Evolutionary conservation across 495 filamentous ascomycete genomes (phyloP).

Genomic region (Annulohypoxylon bovei): DNA sequence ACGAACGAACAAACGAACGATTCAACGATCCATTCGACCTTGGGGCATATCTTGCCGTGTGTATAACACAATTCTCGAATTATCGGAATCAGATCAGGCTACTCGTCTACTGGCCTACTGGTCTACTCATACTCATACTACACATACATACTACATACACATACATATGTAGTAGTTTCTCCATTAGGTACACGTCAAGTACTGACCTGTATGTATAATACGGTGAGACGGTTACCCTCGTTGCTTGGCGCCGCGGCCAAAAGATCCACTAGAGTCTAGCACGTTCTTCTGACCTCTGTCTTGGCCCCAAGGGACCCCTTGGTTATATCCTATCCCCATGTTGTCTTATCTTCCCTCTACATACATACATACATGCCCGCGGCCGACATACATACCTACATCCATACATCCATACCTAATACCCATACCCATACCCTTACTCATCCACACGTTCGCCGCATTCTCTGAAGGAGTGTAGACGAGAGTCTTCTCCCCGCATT

Average conservation of each 20-base stretch:
- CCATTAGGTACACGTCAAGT: constrained; percentile 8
- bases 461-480: constrained; percentile 27
- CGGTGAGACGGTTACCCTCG: constrained; percentile 38
- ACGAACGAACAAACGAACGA: neutral
- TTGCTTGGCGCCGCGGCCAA: constrained; percentile 33
- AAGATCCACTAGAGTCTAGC: constrained; percentile 40
- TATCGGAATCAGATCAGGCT: constrained; percentile 12
- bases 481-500: constrained; percentile 47
- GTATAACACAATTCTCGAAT: neutral
- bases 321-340: constrained; percentile 25
- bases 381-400: neutral
- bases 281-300: constrained; percentile 41
- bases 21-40: neutral
- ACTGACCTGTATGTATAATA: constrained; percentile 20
- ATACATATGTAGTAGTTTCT: constrained; percentile 12
- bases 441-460: constrained; percentile 42
- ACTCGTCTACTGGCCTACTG: neutral
- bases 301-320: constrained; percentile 21
- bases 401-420: constrained; percentile 1
- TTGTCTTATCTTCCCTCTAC: constrained; percentile 27
- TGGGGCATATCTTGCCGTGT: neutral
- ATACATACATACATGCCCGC: neutral
- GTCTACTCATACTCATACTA: neutral
- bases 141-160: constrained; percentile 1
- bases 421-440: constrained; percentile 28